phyloP scores from a whole-genome alignment of 1,139 yeast genomes.

The Geotrichum carabidarum region DNA sequence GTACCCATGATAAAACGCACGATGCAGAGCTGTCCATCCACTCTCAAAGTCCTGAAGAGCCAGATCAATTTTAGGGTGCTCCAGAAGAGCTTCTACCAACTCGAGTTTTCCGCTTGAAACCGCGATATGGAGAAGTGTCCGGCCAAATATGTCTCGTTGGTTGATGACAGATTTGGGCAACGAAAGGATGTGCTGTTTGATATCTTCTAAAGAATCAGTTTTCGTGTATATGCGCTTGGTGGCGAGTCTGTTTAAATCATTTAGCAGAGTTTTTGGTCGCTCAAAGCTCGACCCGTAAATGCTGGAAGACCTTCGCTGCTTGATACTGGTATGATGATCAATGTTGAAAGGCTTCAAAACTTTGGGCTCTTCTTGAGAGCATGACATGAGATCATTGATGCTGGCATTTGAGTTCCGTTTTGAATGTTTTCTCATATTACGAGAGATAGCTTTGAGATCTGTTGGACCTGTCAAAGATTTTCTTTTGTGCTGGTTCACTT shows the following conservation, averaged over 20 bases:
- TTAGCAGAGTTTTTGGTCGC: not conserved
- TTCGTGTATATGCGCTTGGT: not conserved
- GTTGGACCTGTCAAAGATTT: not conserved
- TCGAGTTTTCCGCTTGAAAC: slow-evolving; percentile 51
- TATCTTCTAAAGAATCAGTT: not conserved
- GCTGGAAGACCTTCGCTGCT: slow-evolving; percentile 5
- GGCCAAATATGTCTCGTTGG: slow-evolving; percentile 66
- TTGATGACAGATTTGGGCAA: slow-evolving; percentile 31
- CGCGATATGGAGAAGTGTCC: slow-evolving; percentile 59
- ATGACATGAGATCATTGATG: slow-evolving; percentile 3
- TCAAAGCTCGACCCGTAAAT: slow-evolving; percentile 1
- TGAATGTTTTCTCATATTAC: slow-evolving; percentile 14
- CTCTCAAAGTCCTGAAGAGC: slow-evolving; percentile 61
- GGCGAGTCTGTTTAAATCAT: not conserved
- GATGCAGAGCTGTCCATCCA: slow-evolving; percentile 80
- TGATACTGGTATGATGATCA: not conserved
- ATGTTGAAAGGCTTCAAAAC: not conserved
- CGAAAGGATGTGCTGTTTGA: slow-evolving; percentile 1
- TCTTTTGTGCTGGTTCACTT: not conserved
- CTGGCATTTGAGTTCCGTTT: slow-evolving; percentile 11
- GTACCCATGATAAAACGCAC: slow-evolving; percentile 56
- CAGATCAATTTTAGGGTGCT: slow-evolving; percentile 46
- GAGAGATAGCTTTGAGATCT: not conserved
- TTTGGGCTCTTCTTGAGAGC: slow-evolving; percentile 1
- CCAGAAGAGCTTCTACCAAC: slow-evolving; percentile 45